phyloP scores from a whole-genome alignment of 495 filamentous ascomycete genomes.

The Podospora pseudoanserina region DNA sequence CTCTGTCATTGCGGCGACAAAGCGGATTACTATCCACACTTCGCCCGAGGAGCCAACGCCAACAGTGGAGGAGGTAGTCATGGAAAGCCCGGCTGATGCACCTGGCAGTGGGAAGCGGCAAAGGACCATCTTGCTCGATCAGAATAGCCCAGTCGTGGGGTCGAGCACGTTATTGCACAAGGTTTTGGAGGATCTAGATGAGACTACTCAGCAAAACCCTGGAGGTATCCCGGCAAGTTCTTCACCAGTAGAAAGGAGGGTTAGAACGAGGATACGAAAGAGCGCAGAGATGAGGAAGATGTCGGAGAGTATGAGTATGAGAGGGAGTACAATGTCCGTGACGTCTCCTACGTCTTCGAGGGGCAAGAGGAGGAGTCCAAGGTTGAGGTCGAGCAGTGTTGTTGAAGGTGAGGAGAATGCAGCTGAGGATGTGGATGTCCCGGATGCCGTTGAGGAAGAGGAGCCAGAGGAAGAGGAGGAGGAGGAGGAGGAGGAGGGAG shows the following conservation, averaged over 20 bases:
- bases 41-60: background rate
- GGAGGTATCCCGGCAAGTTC: slow-evolving; percentile 3
- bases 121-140: background rate
- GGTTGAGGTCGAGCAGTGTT: background rate
- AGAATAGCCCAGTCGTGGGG: slow-evolving; percentile 2
- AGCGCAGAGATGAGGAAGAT: slow-evolving; percentile 5
- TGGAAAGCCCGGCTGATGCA: slow-evolving; percentile 10
- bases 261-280: slow-evolving; percentile 8
- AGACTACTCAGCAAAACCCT: background rate
- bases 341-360: background rate
- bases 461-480: background rate
- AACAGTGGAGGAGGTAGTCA: slow-evolving; percentile 7
- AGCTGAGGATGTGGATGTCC: background rate
- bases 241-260: slow-evolving; percentile 9
- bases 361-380: slow-evolving; percentile 1
- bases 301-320: slow-evolving; percentile 6
- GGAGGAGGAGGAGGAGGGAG: background rate
- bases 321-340: background rate
- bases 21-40: background rate
- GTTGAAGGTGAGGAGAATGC: background rate
- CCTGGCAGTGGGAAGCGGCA: slow-evolving; percentile 7
- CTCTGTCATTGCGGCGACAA: slow-evolving; percentile 6
- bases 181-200: slow-evolving; percentile 9
- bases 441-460: background rate
- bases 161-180: slow-evolving; percentile 2